Conservation (phyloP, 345 rosid genomes). For the Bruguiera sexangula region DNA sequence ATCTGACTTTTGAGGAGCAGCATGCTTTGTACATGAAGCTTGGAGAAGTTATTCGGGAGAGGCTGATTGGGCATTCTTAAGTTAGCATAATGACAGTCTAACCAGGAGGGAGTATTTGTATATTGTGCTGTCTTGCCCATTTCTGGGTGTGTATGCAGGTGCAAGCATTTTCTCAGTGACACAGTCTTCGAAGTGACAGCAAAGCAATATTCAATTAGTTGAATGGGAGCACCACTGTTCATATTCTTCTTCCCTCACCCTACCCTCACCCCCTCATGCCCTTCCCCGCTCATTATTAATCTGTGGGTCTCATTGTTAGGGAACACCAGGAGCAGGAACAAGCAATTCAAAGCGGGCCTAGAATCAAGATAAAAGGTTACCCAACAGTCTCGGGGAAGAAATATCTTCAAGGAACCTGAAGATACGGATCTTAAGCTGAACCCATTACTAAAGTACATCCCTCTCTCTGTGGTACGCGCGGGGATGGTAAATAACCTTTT, state of each 20-base stretch:
- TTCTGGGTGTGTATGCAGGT: background rate
- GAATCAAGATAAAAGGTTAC: background rate
- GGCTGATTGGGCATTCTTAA: conserved; percentile 17
- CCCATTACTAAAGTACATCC: no score
- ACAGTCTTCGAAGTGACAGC: conserved; percentile 5
- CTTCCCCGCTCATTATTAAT: no score
- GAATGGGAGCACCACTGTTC: background rate
- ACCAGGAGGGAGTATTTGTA: conserved; percentile 12
- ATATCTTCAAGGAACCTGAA: background rate
- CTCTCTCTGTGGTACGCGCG: no score
- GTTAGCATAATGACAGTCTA: background rate
- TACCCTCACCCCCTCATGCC: background rate
- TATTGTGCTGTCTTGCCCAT: background rate
- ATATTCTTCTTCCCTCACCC: background rate
- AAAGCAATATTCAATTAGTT: background rate
- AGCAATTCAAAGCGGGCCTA: background rate
- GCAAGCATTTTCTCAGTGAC: conserved; percentile 5
- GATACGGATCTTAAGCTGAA: background rate
- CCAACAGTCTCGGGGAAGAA: background rate
- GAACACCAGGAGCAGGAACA: background rate
- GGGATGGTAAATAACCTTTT: no score
- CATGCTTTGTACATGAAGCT: conserved; percentile 59
- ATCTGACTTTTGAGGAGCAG: conserved; percentile 77
- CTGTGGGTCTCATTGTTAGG: background rate
- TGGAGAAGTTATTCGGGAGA: conserved; percentile 60